Conservation (phyloP, 129 eudicot species). For the Artemisia tridentata region DNA sequence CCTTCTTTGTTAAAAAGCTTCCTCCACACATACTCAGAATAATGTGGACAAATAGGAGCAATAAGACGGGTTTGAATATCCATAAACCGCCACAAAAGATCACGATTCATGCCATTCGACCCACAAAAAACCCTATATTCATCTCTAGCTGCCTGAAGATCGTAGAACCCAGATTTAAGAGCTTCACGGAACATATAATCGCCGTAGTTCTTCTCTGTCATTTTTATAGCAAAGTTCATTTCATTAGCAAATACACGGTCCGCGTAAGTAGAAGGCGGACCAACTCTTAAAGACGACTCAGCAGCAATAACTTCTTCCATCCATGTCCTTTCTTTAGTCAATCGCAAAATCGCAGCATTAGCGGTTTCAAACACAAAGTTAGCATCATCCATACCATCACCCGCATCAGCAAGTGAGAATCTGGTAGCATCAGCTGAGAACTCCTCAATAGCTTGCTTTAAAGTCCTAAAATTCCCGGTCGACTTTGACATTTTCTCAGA, state of each 20-base stretch:
- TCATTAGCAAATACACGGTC: conserved; percentile 82
- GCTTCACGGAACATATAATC: conserved; percentile 86
- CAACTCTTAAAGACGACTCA: conserved; percentile 54
- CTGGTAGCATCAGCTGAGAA: conserved; percentile 87
- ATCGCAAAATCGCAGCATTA: conserved; percentile 80
- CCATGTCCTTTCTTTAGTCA: conserved; percentile 78
- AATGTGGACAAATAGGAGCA: conserved; percentile 88
- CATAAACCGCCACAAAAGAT: conserved; percentile 66
- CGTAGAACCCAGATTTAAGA: conserved; percentile 75
- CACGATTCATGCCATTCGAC: conserved; percentile 64
- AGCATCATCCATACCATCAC: conserved; percentile 90
- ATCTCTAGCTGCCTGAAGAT: conserved; percentile 89
- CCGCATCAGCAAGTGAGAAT: conserved; percentile 90
- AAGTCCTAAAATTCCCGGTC: conserved; percentile 78
- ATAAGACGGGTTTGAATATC: conserved; percentile 80
- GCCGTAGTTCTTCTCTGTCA: conserved; percentile 63
- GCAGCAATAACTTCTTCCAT: conserved; percentile 68
- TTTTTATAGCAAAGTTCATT: conserved; percentile 63
- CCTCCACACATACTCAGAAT: conserved; percentile 75
- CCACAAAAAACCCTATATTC: conserved; percentile 87
- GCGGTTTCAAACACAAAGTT: conserved; percentile 90
- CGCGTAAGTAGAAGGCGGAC: conserved; percentile 58
- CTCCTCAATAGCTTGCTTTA: conserved; percentile 77
- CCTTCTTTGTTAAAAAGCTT: conserved; percentile 65
- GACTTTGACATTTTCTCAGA: conserved; percentile 88